These are phyloP conservation scores for Nigrospora sphaerica DNA, from an alignment of 2,329 filamentous ascomycete genomes.

Conservation along the genomic window DNA sequence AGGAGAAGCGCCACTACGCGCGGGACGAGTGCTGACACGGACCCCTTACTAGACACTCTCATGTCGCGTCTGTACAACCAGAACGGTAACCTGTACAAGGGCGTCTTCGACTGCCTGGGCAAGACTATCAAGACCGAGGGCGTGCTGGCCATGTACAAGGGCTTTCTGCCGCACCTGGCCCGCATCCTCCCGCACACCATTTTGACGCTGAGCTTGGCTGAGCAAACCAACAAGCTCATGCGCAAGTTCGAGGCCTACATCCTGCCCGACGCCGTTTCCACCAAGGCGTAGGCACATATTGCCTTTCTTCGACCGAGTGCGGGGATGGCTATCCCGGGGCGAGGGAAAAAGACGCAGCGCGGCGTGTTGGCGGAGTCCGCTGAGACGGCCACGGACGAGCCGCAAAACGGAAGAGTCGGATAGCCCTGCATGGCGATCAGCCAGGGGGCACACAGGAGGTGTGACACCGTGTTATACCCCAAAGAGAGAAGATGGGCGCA, in stretches of 20 bases:
- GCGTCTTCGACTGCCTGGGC: constrained; percentile 84
- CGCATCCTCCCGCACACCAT: constrained; percentile 94
- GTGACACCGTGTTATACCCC: too few species aligned
- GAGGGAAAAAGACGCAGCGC: too few species aligned
- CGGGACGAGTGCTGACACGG: constrained; percentile 2
- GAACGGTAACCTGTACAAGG: constrained; percentile 91
- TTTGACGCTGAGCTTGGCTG: constrained; percentile 83
- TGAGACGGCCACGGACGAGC: too few species aligned
- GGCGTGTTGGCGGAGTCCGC: too few species aligned
- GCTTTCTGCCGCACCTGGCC: constrained; percentile 89
- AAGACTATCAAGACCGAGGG: constrained; percentile 92
- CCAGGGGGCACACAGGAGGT: too few species aligned
- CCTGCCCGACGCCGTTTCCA: constrained; percentile 32
- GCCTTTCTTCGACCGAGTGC: too few species aligned
- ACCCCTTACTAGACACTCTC: constrained; percentile 63
- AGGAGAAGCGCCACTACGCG: not conserved
- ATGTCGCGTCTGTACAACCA: constrained; percentile 99
- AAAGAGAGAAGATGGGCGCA: too few species aligned
- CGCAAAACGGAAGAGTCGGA: too few species aligned
- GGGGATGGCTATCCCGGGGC: too few species aligned
- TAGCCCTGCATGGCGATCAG: too few species aligned
- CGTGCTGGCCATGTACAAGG: constrained; percentile 91
- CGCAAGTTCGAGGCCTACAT: constrained; percentile 63
- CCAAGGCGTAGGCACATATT: constrained; percentile 12
- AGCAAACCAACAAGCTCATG: constrained; percentile 94